These are phyloP conservation scores for Conidiobolus incongruus DNA, from an alignment of 371 early-diverging fungal genomes.

Conservation along the genomic window DNA sequence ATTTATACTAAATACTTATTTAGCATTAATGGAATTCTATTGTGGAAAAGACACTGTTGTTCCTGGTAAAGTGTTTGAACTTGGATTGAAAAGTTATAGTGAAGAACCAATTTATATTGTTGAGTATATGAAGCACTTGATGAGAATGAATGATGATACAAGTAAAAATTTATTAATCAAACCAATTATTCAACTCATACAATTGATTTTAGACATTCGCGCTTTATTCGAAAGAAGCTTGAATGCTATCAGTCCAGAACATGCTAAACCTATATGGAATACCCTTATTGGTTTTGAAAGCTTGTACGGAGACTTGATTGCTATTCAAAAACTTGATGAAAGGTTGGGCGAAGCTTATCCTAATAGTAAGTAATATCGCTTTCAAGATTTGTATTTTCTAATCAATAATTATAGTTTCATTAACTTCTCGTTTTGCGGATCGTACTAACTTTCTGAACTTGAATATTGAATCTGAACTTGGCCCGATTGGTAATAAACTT, in stretches of 20 bases:
- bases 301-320: conserved; percentile 62
- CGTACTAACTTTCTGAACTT: background rate
- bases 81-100: conserved; percentile 56
- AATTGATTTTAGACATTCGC: conserved; percentile 32
- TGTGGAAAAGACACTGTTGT: conserved; percentile 59
- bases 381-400: background rate
- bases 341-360: conserved; percentile 47
- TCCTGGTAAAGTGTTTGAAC: conserved; percentile 79
- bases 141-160: conserved; percentile 73
- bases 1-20: background rate
- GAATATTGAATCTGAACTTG: background rate
- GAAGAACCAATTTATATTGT: conserved; percentile 46
- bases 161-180: conserved; percentile 19
- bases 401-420: background rate
- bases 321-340: conserved; percentile 49
- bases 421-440: background rate
- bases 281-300: conserved; percentile 64
- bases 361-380: conserved; percentile 12
- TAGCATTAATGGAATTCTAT: conserved; percentile 84
- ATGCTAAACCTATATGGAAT: conserved; percentile 49
- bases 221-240: conserved; percentile 74
- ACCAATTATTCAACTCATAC: background rate
- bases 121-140: conserved; percentile 68
- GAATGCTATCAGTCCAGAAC: conserved; percentile 41
- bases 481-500: background rate